phyloP scores from a whole-genome alignment of 495 filamentous ascomycete species.

The Penicillium samsonianum region DNA sequence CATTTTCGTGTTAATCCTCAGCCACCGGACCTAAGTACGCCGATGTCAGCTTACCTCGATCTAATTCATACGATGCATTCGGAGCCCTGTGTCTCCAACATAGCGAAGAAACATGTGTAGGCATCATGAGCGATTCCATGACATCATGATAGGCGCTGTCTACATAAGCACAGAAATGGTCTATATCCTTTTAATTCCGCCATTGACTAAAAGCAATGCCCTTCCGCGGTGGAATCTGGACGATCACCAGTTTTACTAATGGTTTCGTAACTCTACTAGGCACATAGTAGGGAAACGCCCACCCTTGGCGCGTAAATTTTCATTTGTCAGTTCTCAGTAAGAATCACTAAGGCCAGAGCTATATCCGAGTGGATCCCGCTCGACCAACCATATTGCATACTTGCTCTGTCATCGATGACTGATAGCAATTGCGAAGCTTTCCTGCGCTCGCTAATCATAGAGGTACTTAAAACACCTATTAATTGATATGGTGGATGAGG shows the following conservation, averaged over 20 bases:
- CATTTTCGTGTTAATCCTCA: neutral
- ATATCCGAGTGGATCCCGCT: conserved; percentile 17
- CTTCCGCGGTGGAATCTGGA: neutral
- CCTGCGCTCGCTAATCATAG: conserved; percentile 18
- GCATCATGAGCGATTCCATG: neutral
- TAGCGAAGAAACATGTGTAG: too few relatives aligned
- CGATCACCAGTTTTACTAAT: neutral
- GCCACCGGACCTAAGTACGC: conserved; percentile 2
- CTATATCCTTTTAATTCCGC: conserved; percentile 1
- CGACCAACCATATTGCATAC: conserved; percentile 17
- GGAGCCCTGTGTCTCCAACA: neutral
- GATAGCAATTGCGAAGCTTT: conserved; percentile 26
- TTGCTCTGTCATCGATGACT: conserved; percentile 43
- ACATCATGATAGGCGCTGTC: conserved; percentile 1
- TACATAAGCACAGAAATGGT: too few relatives aligned
- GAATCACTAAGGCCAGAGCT: conserved; percentile 26
- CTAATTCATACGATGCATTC: neutral
- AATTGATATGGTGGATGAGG: neutral
- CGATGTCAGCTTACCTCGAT: conserved; percentile 6
- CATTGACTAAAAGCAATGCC: neutral
- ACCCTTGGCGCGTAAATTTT: neutral
- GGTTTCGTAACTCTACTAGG: neutral
- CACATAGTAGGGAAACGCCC: neutral
- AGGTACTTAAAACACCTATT: conserved; percentile 5
- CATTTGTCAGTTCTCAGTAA: conserved; percentile 46